A percentile compares a stretch with the other conserved stretches of the same genome.
phyloP scores from a whole-genome alignment of 495 filamentous ascomycete species.

The Cercophora samala region DNA sequence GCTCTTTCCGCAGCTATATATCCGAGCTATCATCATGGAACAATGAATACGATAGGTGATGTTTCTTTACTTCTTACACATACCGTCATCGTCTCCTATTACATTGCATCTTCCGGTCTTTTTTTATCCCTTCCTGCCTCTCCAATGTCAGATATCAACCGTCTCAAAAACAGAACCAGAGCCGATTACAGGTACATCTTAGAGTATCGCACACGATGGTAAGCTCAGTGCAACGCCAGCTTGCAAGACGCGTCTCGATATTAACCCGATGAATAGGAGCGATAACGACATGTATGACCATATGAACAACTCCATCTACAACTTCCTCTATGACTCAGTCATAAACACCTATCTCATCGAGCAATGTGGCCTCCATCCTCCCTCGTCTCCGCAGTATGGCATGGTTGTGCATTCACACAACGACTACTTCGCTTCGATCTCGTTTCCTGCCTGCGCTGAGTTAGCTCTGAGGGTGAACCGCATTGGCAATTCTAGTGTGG shows the following conservation, averaged over 20 bases:
- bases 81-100: no score
- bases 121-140: neutral
- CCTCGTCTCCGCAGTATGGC: slow-evolving; percentile 64
- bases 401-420: slow-evolving; percentile 81
- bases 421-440: slow-evolving; percentile 80
- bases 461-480: slow-evolving; percentile 78
- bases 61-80: neutral
- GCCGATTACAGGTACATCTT: slow-evolving; percentile 75
- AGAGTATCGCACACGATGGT: slow-evolving; percentile 90
- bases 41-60: neutral
- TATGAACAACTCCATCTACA: slow-evolving; percentile 81
- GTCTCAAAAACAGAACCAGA: slow-evolving; percentile 61
- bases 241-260: neutral
- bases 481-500: slow-evolving; percentile 83
- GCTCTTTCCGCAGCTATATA: neutral
- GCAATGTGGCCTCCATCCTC: slow-evolving; percentile 71
- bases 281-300: slow-evolving; percentile 98
- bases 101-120: no score
- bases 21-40: neutral
- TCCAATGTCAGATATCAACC: slow-evolving; percentile 35
- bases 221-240: slow-evolving; percentile 17
- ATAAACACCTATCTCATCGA: slow-evolving; percentile 87
- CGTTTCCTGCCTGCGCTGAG: slow-evolving; percentile 78
- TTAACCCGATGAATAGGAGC: slow-evolving; percentile 49
- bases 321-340: slow-evolving; percentile 79